phyloP scores from a whole-genome alignment of 805 yeast species.

The Starmerella floris region DNA sequence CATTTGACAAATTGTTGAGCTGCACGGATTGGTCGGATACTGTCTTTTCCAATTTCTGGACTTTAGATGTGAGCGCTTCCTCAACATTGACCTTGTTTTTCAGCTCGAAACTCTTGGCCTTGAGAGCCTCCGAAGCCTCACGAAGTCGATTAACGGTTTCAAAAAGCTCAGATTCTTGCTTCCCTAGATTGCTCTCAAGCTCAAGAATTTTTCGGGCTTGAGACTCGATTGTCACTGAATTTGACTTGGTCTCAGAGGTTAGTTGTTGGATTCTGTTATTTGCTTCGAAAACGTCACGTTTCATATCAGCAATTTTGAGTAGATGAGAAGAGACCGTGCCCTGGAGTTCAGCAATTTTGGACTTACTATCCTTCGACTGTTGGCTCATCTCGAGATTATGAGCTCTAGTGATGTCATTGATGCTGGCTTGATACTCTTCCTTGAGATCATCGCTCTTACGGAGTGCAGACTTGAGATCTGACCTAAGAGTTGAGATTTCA shows the following conservation, averaged over 20 bases:
- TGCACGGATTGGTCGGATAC: constrained; percentile 1
- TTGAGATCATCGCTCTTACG: neutral
- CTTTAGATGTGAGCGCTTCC: constrained; percentile 1
- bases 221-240: neutral
- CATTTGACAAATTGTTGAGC: neutral
- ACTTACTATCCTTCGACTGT: neutral
- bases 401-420: neutral
- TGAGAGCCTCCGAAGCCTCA: neutral
- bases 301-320: neutral
- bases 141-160: neutral
- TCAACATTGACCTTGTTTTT: neutral
- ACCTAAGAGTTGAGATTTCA: neutral
- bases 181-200: neutral
- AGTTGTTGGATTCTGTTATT: neutral
- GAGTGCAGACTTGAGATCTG: neutral
- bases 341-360: neutral
- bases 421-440: neutral
- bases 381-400: neutral
- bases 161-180: neutral
- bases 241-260: neutral
- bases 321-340: neutral
- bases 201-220: neutral
- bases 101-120: neutral
- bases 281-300: neutral
- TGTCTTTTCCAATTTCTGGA: neutral